Evolutionary conservation across 352 stramenopile genomes (phyloP).

Genomic region (Globisporangium canariense): DNA sequence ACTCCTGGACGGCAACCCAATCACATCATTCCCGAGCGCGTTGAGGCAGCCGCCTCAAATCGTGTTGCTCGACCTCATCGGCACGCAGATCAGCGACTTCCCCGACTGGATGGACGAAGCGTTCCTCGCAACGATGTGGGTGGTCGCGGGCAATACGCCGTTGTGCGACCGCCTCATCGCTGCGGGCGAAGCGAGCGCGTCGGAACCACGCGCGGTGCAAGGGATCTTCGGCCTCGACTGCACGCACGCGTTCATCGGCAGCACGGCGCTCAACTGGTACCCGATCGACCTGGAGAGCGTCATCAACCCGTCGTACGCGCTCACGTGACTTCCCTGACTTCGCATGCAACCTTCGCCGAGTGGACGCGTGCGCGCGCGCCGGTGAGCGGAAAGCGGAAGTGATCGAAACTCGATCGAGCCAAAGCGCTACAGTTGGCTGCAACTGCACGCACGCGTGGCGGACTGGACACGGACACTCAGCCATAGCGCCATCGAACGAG

Average conservation of each 20-base stretch:
- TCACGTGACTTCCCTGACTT: neutral
- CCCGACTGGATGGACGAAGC: constrained; percentile 5
- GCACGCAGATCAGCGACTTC: neutral
- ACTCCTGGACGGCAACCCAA: constrained; percentile 7
- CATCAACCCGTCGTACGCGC: constrained; percentile 7
- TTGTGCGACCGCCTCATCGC: neutral
- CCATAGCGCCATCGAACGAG: too few species aligned
- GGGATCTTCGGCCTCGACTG: constrained; percentile 3
- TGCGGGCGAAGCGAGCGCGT: too few species aligned
- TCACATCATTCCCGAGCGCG: neutral
- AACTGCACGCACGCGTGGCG: too few species aligned
- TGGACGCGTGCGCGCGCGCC: neutral
- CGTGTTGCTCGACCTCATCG: neutral
- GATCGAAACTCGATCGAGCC: neutral
- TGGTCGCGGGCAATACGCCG: constrained; percentile 5
- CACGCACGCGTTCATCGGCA: neutral
- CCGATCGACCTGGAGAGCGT: constrained; percentile 1
- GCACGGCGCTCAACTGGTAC: constrained; percentile 6
- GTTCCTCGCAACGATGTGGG: neutral
- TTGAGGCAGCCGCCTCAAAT: neutral
- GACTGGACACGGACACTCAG: too few species aligned
- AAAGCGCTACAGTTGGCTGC: neutral
- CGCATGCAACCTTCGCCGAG: neutral
- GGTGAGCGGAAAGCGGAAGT: neutral
- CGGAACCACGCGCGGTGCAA: neutral